A percentile compares a stretch with the other conserved stretches of the same genome.
Evolutionary conservation across 257 asterid species (phyloP).

Genomic region (Hygrophila difformis): DNA sequence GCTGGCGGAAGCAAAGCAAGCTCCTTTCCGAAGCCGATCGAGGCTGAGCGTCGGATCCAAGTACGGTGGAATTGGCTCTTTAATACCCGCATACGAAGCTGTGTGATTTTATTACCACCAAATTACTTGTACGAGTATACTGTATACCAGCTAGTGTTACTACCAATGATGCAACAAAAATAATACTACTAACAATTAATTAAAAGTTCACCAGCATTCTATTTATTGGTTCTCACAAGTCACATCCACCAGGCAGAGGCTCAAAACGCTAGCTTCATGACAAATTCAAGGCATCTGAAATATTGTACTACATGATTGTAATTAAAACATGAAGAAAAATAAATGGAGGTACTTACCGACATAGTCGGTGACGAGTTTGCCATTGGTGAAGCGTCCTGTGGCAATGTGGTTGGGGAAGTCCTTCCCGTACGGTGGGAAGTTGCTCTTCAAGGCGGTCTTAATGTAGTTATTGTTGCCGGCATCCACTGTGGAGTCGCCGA

Average conservation of each 20-base stretch:
- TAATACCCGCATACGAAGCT: constrained; percentile 49
- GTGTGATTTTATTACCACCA: not conserved
- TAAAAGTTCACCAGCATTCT: too few relatives aligned
- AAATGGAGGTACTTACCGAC: constrained; percentile 16
- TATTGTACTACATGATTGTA: too few relatives aligned
- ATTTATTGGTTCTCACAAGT: too few relatives aligned
- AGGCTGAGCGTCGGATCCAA: constrained; percentile 49
- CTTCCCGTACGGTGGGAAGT: constrained; percentile 59
- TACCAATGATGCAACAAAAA: too few relatives aligned
- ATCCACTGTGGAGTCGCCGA: constrained; percentile 82
- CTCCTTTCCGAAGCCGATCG: constrained; percentile 66
- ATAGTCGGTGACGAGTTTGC: constrained; percentile 54
- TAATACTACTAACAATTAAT: too few relatives aligned
- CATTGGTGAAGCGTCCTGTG: constrained; percentile 69
- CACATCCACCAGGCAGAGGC: too few relatives aligned
- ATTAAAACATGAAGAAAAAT: too few relatives aligned
- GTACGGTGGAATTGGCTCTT: constrained; percentile 65
- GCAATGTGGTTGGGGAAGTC: constrained; percentile 40
- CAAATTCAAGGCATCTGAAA: too few relatives aligned
- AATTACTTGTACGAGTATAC: too few relatives aligned
- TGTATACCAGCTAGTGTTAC: too few relatives aligned
- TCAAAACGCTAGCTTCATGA: too few relatives aligned
- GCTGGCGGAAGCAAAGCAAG: constrained; percentile 69
- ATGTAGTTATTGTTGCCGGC: constrained; percentile 64
- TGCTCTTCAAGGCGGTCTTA: constrained; percentile 24